Conservation (phyloP, 495 filamentous ascomycete genomes). For the Pseudevernia furfuracea region DNA sequence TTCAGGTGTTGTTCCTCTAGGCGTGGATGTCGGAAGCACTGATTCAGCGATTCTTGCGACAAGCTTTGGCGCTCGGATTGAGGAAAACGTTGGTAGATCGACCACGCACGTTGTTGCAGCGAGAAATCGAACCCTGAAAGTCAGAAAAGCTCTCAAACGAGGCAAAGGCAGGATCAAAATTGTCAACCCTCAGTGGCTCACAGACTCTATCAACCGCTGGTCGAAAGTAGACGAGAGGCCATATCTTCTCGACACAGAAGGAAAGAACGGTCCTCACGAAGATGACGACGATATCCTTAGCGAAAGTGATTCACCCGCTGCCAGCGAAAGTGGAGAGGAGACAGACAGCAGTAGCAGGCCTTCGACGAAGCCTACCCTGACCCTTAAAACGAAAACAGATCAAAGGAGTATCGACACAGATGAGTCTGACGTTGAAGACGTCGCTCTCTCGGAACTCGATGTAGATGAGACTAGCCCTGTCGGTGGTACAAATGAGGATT, state of each 20-base stretch:
- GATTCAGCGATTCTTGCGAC: slow-evolving; percentile 80
- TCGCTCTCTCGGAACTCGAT: slow-evolving; percentile 33
- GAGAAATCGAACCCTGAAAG: slow-evolving; percentile 80
- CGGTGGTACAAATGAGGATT: slow-evolving; percentile 50
- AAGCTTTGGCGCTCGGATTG: slow-evolving; percentile 73
- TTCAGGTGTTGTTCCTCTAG: slow-evolving; percentile 79
- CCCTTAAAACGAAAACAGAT: slow-evolving; percentile 41
- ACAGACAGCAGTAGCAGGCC: slow-evolving; percentile 38
- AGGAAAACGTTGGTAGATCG: slow-evolving; percentile 46
- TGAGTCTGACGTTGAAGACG: slow-evolving; percentile 21
- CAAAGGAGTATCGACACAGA: slow-evolving; percentile 5
- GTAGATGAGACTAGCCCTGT: slow-evolving; percentile 46
- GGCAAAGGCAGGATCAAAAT: slow-evolving; percentile 65
- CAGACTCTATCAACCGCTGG: slow-evolving; percentile 75
- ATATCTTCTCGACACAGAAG: slow-evolving; percentile 57
- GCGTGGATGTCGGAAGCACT: slow-evolving; percentile 64
- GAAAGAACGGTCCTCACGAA: slow-evolving; percentile 36
- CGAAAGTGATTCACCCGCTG: slow-evolving; percentile 31
- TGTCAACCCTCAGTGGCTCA: slow-evolving; percentile 82
- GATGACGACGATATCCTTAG: slow-evolving; percentile 33
- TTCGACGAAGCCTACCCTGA: slow-evolving; percentile 33
- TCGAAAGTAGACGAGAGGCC: slow-evolving; percentile 61
- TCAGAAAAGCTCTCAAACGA: slow-evolving; percentile 65
- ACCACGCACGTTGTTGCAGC: slow-evolving; percentile 66
- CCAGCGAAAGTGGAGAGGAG: slow-evolving; percentile 35